A percentile compares a stretch with the other conserved stretches of the same genome.
phyloP scores from a whole-genome alignment of 768 basidiomycete species.

The Tephrocybe sp. region DNA sequence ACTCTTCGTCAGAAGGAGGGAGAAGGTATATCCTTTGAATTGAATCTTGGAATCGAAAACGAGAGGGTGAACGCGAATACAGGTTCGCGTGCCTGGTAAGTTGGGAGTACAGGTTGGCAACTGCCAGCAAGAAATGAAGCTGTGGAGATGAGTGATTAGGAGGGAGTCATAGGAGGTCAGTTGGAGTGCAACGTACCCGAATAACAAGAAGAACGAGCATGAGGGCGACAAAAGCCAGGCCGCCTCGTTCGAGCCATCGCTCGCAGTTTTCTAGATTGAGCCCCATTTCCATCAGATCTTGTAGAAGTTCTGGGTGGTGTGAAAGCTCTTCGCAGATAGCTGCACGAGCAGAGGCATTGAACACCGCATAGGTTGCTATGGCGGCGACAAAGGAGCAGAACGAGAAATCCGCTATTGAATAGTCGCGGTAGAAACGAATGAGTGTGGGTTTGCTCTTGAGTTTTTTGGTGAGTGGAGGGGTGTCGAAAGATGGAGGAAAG shows the following conservation, averaged over 20 bases:
- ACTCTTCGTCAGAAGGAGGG: slow-evolving; percentile 28
- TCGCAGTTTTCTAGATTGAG: slow-evolving; percentile 81
- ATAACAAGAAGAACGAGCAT: slow-evolving; percentile 63
- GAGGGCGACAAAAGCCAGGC: slow-evolving; percentile 54
- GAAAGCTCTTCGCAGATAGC: slow-evolving; percentile 73
- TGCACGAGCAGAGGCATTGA: slow-evolving; percentile 52
- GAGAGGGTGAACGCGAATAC: slow-evolving; percentile 21
- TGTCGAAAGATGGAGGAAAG: background rate
- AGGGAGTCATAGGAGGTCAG: slow-evolving; percentile 5
- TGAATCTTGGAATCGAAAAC: slow-evolving; percentile 15
- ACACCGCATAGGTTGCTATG: slow-evolving; percentile 56
- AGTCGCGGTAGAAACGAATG: slow-evolving; percentile 81
- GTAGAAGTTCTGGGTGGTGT: slow-evolving; percentile 71
- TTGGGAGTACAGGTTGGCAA: slow-evolving; percentile 62
- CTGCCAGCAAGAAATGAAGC: slow-evolving; percentile 76
- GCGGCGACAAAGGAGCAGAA: slow-evolving; percentile 62
- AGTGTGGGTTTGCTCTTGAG: slow-evolving; percentile 57
- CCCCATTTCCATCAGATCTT: slow-evolving; percentile 66
- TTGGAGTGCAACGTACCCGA: slow-evolving; percentile 45
- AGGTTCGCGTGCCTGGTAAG: slow-evolving; percentile 36
- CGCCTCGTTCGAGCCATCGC: slow-evolving; percentile 68
- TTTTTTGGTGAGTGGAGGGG: background rate
- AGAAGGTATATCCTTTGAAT: slow-evolving; percentile 66
- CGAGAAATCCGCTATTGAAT: slow-evolving; percentile 74
- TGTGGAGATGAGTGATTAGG: slow-evolving; percentile 23